Evolutionary conservation across 2,329 filamentous ascomycete species (phyloP).

Genomic region (Penicillium palitans): DNA sequence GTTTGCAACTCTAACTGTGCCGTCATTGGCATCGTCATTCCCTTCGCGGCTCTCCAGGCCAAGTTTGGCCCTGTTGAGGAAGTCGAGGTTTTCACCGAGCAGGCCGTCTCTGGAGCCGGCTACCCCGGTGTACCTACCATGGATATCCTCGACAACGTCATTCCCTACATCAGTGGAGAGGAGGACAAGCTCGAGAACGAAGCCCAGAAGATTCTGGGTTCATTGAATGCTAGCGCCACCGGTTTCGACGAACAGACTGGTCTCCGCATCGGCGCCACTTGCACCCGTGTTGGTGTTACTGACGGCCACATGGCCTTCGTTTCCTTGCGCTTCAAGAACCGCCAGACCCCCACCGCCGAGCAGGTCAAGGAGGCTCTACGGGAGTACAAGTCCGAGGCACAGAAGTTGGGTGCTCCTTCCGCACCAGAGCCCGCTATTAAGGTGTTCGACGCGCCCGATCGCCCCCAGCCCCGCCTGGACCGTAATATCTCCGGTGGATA

Average conservation of each 20-base stretch:
- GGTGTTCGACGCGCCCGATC: slow-evolving; percentile 85
- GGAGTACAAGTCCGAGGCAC: slow-evolving; percentile 77
- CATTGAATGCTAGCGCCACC: slow-evolving; percentile 67
- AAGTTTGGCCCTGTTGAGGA: slow-evolving; percentile 75
- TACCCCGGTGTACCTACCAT: slow-evolving; percentile 70
- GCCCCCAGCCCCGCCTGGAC: slow-evolving; percentile 89
- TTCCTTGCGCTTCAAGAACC: slow-evolving; percentile 75
- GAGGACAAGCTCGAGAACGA: slow-evolving; percentile 96
- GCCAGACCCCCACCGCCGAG: slow-evolving; percentile 71
- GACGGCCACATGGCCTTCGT: slow-evolving; percentile 97
- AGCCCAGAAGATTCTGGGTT: slow-evolving; percentile 89
- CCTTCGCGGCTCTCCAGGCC: slow-evolving; percentile 84
- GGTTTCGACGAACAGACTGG: slow-evolving; percentile 73
- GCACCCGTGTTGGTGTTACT: slow-evolving; percentile 91
- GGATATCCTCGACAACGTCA: slow-evolving; percentile 95
- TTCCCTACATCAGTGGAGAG: slow-evolving; percentile 89
- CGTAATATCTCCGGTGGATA: slow-evolving; percentile 83
- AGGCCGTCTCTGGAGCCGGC: slow-evolving; percentile 89
- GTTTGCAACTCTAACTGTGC: slow-evolving; percentile 99
- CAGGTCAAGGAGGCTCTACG: slow-evolving; percentile 77
- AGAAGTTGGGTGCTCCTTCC: slow-evolving; percentile 80
- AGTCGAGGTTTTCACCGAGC: slow-evolving; percentile 89
- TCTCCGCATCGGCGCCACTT: slow-evolving; percentile 79
- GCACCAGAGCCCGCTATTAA: slow-evolving; percentile 79
- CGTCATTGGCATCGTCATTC: slow-evolving; percentile 93